Conservation (phyloP, 306 rosid genomes). For the Rosa multiflora region DNA sequence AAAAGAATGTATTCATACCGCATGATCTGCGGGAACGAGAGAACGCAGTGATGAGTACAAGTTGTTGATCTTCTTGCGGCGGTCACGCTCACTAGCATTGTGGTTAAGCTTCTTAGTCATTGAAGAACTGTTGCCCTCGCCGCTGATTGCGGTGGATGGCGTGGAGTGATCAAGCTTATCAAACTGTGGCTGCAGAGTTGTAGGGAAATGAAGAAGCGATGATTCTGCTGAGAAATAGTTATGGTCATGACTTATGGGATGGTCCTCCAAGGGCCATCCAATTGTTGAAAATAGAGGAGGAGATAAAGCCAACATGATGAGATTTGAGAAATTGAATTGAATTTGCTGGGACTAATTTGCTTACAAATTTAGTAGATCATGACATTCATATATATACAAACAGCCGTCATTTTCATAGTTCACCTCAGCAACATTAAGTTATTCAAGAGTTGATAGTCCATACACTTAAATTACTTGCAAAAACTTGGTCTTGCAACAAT, state of each 20-base stretch:
- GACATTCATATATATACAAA: background rate
- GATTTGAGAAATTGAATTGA: background rate
- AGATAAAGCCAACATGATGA: conserved; percentile 33
- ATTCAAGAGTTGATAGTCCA: background rate
- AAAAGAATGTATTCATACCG: conserved; percentile 32
- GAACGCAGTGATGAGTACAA: conserved; percentile 71
- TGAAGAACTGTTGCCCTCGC: background rate
- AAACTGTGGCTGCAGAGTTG: conserved; percentile 8
- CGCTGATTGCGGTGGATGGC: conserved; percentile 12
- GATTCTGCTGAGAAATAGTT: conserved; percentile 25
- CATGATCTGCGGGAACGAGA: conserved; percentile 59
- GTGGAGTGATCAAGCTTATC: conserved; percentile 10
- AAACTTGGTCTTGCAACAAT: background rate
- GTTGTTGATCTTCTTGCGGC: conserved; percentile 72
- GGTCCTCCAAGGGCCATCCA: conserved; percentile 33
- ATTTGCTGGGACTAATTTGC: background rate
- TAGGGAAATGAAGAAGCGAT: conserved; percentile 6
- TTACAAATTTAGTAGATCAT: background rate
- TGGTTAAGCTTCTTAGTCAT: conserved; percentile 64
- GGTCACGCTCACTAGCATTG: conserved; percentile 85
- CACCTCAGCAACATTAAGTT: background rate
- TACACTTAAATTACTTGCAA: background rate
- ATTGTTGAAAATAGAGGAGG: conserved; percentile 32
- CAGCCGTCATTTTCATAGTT: background rate
- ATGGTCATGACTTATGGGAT: conserved; percentile 5